phyloP scores from a whole-genome alignment of 163 green algal genomes.

The Chloroidium sp. region DNA sequence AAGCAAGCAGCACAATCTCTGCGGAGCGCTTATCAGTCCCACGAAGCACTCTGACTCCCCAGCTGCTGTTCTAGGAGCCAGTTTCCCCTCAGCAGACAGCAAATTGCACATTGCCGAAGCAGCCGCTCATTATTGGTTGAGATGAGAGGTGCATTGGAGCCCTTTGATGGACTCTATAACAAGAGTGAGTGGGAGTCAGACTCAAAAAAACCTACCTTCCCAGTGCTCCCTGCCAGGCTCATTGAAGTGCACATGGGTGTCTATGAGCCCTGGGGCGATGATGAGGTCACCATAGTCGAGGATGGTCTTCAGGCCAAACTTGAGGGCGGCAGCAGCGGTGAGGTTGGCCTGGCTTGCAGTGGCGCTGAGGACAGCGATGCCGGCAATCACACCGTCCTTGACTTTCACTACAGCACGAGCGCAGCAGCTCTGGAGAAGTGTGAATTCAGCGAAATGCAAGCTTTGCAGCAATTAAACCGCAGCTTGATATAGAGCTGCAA shows the following conservation, averaged over 20 bases:
- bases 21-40: too few relatives aligned
- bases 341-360: slow-evolving; percentile 1
- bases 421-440: slow-evolving; percentile 1
- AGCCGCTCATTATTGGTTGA: too few relatives aligned
- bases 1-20: too few relatives aligned
- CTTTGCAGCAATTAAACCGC: neutral
- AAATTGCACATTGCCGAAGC: too few relatives aligned
- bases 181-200: neutral
- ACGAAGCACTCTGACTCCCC: too few relatives aligned
- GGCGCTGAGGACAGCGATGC: slow-evolving; percentile 3
- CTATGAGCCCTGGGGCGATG: slow-evolving; percentile 80
- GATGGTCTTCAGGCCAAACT: neutral
- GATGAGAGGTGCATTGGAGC: too few relatives aligned
- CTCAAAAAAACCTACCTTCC: slow-evolving; percentile 61
- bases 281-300: slow-evolving; percentile 70
- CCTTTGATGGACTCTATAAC: neutral
- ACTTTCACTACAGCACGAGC: slow-evolving; percentile 27
- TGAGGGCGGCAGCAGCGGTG: neutral
- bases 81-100: too few relatives aligned
- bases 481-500: too few relatives aligned
- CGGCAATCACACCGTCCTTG: slow-evolving; percentile 22
- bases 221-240: slow-evolving; percentile 85
- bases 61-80: too few relatives aligned
- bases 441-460: neutral
- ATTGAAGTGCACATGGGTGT: slow-evolving; percentile 93